Percentiles rank a stretch among this genome's conserved stretches.
Evolutionary conservation across 495 filamentous ascomycete genomes (phyloP).

Genomic region (Penicillium samsonianum): DNA sequence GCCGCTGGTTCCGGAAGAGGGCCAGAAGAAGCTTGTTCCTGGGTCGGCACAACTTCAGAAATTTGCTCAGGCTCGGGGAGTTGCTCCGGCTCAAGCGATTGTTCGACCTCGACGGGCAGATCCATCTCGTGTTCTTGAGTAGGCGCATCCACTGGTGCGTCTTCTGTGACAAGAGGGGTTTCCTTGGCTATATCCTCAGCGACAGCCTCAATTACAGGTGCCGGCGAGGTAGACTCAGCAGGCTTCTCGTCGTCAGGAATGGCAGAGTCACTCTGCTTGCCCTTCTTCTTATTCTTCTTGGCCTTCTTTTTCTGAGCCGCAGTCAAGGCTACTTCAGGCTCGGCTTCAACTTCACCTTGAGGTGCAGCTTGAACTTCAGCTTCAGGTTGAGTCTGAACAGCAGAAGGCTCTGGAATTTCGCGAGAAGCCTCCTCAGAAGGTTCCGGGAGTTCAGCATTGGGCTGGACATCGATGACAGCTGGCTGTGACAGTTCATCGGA

Average conservation of each 20-base stretch:
- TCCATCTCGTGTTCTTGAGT: conserved; percentile 9
- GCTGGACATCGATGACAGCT: neutral
- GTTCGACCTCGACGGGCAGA: neutral
- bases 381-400: conserved; percentile 8
- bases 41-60: neutral
- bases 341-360: conserved; percentile 10
- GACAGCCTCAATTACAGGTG: conserved; percentile 9
- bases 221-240: conserved; percentile 15
- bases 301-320: conserved; percentile 40
- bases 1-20: neutral
- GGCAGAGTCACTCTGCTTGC: conserved; percentile 22
- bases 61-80: neutral
- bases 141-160: neutral
- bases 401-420: conserved; percentile 10
- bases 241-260: conserved; percentile 21
- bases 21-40: neutral
- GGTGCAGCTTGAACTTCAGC: conserved; percentile 7
- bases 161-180: neutral
- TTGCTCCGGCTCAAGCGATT: conserved; percentile 9
- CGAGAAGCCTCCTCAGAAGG: neutral
- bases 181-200: conserved; percentile 1
- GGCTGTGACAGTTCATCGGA: neutral
- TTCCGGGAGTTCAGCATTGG: neutral
- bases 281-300: conserved; percentile 43
- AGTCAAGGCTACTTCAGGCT: conserved; percentile 26